Evolutionary conservation across 108 stramenopile species (phyloP), one percentile per base, ranked within the genome.

Genomic region (Pseudonitzschia pungens): DNA sequence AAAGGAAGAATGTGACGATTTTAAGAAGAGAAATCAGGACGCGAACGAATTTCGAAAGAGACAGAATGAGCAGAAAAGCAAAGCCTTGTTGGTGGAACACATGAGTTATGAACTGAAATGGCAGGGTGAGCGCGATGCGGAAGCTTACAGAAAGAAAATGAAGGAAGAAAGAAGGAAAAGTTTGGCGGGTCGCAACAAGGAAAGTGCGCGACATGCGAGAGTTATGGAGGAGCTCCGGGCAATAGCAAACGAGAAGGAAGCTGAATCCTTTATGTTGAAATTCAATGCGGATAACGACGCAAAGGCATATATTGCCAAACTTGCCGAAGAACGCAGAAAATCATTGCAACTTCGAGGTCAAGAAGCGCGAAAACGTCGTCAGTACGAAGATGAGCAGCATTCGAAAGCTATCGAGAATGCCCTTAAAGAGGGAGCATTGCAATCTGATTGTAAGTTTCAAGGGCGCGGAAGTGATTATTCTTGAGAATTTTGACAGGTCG

Each of bases 281-380:
- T 92, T 90, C 84, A 87, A 88, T 12, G 94, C 78, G 3, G 87
- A 92, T 50, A 76, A 88, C 64, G 94, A 95, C 69, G 88, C 79
- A 4, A 87, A 89, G 63, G 80, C 57, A 32, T 92, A 95, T 65
- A 54, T 87, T 11, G 52, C 57, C 22, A 73, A 89, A 29, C 36
- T 81, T 31, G 83, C 81, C 65, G 79, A 91, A 69, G 84, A 89
- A 51, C 80, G 91, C 9, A 81, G 91, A 27, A 67, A 89, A 66
- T 90, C 89, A 12, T 72, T 92, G 36, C 80, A 82, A 27, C 76
- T 79, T 29, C 85, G 94, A 16, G 89, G 86, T 69, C 62, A 83
- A 53, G 86, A 92, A 69, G 84, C 77, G 2, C 69, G 63, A 55
- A 74, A 76, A 12, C 73, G 80, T n/a, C 86, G 89, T 48, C 69